A percentile compares a stretch with the other conserved stretches of the same genome.
phyloP scores from a whole-genome alignment of 495 filamentous ascomycete genomes.

The Pyrenopolyporus hunteri region DNA sequence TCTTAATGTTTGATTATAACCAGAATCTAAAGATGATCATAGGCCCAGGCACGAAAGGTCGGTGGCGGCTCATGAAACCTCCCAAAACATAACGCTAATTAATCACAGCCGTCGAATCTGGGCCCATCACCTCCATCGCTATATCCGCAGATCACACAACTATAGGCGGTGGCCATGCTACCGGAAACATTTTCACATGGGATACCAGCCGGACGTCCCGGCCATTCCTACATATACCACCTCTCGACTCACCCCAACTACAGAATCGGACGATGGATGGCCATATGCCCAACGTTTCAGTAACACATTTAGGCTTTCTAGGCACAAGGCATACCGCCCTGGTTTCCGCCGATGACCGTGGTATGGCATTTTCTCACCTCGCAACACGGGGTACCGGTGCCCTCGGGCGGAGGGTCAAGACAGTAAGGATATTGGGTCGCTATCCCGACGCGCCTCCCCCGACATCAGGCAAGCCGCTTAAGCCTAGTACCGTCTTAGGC shows the following conservation, averaged over 20 bases:
- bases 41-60: constrained; percentile 92
- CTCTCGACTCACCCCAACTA: constrained; percentile 69
- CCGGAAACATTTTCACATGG: constrained; percentile 96
- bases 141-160: constrained; percentile 94
- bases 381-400: constrained; percentile 90
- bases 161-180: constrained; percentile 86
- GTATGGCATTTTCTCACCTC: constrained; percentile 98
- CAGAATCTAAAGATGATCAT: constrained; percentile 93
- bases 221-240: constrained; percentile 88
- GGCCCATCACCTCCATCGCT: constrained; percentile 83
- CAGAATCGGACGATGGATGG: constrained; percentile 75
- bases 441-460: constrained; percentile 73
- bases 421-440: constrained; percentile 85
- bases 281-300: constrained; percentile 74
- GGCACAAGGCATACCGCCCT: constrained; percentile 93
- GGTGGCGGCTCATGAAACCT: constrained; percentile 23
- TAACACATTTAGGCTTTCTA: constrained; percentile 93
- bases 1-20: constrained; percentile 95
- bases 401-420: constrained; percentile 84
- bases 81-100: constrained; percentile 30
- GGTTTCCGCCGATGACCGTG: constrained; percentile 94
- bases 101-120: constrained; percentile 80
- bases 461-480: constrained; percentile 65
- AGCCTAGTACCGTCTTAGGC: constrained; percentile 93
- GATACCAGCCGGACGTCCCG: constrained; percentile 79